Evolutionary conservation across 1,284 basidiomycete genomes (phyloP).

Genomic region (Apiotrichum sp.): DNA sequence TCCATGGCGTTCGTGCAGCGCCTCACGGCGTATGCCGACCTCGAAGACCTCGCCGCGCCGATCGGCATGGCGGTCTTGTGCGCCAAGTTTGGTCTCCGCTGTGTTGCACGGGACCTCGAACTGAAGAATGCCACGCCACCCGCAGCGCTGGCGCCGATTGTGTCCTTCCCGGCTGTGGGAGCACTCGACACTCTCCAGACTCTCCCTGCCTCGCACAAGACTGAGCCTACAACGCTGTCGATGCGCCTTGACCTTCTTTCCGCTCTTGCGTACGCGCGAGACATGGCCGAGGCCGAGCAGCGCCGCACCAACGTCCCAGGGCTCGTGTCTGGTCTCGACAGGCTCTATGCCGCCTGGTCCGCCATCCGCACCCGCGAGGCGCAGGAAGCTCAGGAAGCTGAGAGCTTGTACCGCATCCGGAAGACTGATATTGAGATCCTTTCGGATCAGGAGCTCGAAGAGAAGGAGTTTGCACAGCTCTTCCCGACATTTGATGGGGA

Average conservation of each 20-base stretch:
- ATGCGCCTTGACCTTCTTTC: slow-evolving; percentile 43
- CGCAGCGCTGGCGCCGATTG: slow-evolving; percentile 32
- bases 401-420: slow-evolving; percentile 73
- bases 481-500: slow-evolving; percentile 77
- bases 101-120: slow-evolving; percentile 41
- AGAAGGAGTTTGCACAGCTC: slow-evolving; percentile 69
- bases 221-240: slow-evolving; percentile 9
- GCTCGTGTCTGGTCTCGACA: slow-evolving; percentile 60
- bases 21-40: slow-evolving; percentile 48
- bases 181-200: slow-evolving; percentile 53
- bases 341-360: slow-evolving; percentile 72
- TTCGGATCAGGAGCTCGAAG: slow-evolving; percentile 69
- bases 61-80: slow-evolving; percentile 60
- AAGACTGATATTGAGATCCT: slow-evolving; percentile 57
- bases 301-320: slow-evolving; percentile 13
- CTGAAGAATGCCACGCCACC: slow-evolving; percentile 19
- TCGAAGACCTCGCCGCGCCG: slow-evolving; percentile 64
- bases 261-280: slow-evolving; percentile 53
- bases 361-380: slow-evolving; percentile 68
- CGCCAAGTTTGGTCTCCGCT: slow-evolving; percentile 68
- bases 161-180: slow-evolving; percentile 41
- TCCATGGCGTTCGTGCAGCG: slow-evolving; percentile 49
- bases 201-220: slow-evolving; percentile 24
- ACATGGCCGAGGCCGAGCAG: slow-evolving; percentile 38
- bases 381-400: slow-evolving; percentile 59